These are phyloP conservation scores for Kodamaea laetipori DNA, from an alignment of 805 yeast species.

Conservation along the genomic window DNA sequence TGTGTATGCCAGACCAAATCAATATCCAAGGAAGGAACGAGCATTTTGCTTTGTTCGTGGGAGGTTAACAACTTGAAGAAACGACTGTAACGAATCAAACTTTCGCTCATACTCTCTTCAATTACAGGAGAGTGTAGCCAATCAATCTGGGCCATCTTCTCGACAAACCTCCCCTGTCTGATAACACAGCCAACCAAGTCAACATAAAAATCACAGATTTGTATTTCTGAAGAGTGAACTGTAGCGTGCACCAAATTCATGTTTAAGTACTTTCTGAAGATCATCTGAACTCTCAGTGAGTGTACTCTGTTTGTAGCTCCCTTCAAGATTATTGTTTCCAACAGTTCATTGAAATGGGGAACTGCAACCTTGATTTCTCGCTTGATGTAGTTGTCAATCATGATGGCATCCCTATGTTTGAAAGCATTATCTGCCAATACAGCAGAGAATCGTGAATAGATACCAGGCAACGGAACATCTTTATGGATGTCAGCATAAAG, in stretches of 20 bases:
- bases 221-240: background rate
- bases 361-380: background rate
- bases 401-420: slow-evolving; percentile 3
- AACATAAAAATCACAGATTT: slow-evolving; percentile 15
- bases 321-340: slow-evolving; percentile 3
- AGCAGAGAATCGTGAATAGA: slow-evolving; percentile 14
- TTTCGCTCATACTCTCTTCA: slow-evolving; percentile 15
- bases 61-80: slow-evolving; percentile 16
- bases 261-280: slow-evolving; percentile 14
- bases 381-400: slow-evolving; percentile 13
- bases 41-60: slow-evolving; percentile 11
- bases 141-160: slow-evolving; percentile 21
- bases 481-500: slow-evolving; percentile 17
- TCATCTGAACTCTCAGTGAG: slow-evolving; percentile 2
- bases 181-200: slow-evolving; percentile 29
- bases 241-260: slow-evolving; percentile 18
- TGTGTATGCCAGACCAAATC: slow-evolving; percentile 34
- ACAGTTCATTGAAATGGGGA: background rate
- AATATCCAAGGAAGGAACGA: slow-evolving; percentile 32
- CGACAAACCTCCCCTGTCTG: slow-evolving; percentile 25
- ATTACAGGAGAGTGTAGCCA: slow-evolving; percentile 20
- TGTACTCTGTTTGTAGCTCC: slow-evolving; percentile 5
- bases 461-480: slow-evolving; percentile 10
- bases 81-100: slow-evolving; percentile 21
- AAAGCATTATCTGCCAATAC: slow-evolving; percentile 9